A percentile compares a stretch with the other conserved stretches of the same genome.
Evolutionary conservation across 257 asterid genomes (phyloP).

Genomic region (Salvia hispanica): DNA sequence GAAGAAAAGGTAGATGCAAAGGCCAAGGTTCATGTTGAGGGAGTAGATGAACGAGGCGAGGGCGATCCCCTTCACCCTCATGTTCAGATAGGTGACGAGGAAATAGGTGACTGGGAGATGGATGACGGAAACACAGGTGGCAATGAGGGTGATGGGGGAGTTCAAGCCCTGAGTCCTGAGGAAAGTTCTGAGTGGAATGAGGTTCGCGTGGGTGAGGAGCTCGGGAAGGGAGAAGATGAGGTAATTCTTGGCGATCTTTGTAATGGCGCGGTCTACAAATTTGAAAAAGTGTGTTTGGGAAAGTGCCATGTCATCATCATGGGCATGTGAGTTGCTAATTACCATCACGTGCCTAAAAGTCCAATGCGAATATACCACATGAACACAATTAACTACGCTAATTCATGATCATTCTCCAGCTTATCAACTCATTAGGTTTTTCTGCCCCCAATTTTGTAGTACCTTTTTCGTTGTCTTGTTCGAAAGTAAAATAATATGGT

Average conservation of each 20-base stretch:
- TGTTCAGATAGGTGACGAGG: constrained; percentile 49
- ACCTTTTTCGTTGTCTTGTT: constrained; percentile 32
- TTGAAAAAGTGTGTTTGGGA: background rate
- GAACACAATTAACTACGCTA: constrained; percentile 11
- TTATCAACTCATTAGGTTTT: constrained; percentile 21
- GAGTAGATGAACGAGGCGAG: constrained; percentile 61
- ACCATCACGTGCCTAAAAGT: constrained; percentile 29
- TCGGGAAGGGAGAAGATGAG: constrained; percentile 63
- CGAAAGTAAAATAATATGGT: background rate
- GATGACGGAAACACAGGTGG: constrained; percentile 52
- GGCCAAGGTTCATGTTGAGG: constrained; percentile 60
- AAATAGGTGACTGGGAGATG: constrained; percentile 71
- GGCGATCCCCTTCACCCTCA: constrained; percentile 67
- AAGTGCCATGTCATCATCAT: background rate
- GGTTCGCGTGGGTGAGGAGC: constrained; percentile 57
- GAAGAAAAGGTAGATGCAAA: constrained; percentile 47
- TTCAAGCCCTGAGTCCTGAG: constrained; percentile 69
- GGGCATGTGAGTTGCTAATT: constrained; percentile 21
- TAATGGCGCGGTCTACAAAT: constrained; percentile 45
- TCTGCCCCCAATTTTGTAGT: no score
- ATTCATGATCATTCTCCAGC: constrained; percentile 26
- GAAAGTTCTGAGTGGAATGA: constrained; percentile 60
- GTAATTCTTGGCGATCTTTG: constrained; percentile 57
- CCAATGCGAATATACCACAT: background rate
- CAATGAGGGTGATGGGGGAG: constrained; percentile 59